These are phyloP conservation scores for Annona squamosa DNA, from an alignment of 164 flowering plant genomes.

Conservation along the genomic window DNA sequence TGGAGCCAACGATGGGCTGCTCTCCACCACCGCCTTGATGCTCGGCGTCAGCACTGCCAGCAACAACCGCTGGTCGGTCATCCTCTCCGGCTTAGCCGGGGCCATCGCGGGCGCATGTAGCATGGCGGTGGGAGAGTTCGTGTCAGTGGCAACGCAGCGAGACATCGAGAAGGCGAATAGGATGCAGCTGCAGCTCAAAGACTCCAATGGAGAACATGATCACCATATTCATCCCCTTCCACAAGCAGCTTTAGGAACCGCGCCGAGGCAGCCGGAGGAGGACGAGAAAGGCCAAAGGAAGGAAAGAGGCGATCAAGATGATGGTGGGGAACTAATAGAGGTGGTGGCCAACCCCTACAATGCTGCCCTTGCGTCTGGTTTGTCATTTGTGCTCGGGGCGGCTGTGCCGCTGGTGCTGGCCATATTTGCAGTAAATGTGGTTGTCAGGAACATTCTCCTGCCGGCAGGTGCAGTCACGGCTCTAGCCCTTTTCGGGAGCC, in stretches of 20 bases:
- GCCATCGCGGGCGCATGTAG: constrained; percentile 63
- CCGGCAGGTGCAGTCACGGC: constrained; percentile 31
- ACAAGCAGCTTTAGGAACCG: constrained; percentile 8
- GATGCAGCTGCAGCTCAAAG: neutral
- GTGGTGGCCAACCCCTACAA: constrained; percentile 37
- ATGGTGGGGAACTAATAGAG: neutral
- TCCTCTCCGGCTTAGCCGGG: constrained; percentile 61
- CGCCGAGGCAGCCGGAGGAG: constrained; percentile 15
- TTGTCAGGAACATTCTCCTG: constrained; percentile 22
- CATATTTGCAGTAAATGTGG: constrained; percentile 8
- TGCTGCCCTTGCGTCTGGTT: constrained; percentile 47
- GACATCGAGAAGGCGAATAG: constrained; percentile 32
- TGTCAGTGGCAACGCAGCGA: constrained; percentile 53
- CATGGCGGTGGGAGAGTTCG: constrained; percentile 66
- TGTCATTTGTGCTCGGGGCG: constrained; percentile 45
- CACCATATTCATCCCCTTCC: neutral
- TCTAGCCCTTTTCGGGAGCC: constrained; percentile 34
- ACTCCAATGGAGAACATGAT: neutral
- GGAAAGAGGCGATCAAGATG: neutral
- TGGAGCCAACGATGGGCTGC: constrained; percentile 55
- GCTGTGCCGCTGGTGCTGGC: constrained; percentile 33
- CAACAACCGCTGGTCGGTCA: constrained; percentile 36
- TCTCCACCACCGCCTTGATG: constrained; percentile 57
- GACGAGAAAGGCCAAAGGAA: neutral
- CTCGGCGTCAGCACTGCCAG: constrained; percentile 45